Conservation (phyloP, 495 filamentous ascomycete species). For the Neurospora hispaniola region DNA sequence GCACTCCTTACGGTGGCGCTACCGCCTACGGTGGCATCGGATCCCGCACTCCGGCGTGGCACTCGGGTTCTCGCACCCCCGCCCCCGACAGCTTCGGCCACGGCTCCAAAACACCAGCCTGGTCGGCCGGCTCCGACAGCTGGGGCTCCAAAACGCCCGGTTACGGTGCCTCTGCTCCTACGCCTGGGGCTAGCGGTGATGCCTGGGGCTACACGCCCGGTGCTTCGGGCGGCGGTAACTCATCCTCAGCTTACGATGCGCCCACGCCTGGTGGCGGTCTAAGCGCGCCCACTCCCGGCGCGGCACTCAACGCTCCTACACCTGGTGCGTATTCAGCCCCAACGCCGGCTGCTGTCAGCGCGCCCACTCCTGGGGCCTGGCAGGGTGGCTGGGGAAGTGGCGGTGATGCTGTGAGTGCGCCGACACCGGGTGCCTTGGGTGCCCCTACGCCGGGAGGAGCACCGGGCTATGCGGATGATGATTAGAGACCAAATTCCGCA, state of each 20-base stretch:
- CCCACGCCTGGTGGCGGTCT: constrained; percentile 64
- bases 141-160: constrained; percentile 70
- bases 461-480: constrained; percentile 45
- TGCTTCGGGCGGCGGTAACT: constrained; percentile 37
- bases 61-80: constrained; percentile 45
- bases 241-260: constrained; percentile 57
- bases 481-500: constrained; percentile 10
- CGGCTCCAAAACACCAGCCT: constrained; percentile 63
- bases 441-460: constrained; percentile 74
- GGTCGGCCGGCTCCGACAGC: constrained; percentile 51
- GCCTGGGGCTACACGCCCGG: constrained; percentile 42
- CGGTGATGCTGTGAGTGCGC: constrained; percentile 51
- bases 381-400: constrained; percentile 45
- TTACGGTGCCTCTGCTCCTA: constrained; percentile 48
- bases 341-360: constrained; percentile 53
- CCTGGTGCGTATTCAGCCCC: constrained; percentile 63
- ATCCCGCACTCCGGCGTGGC: constrained; percentile 41
- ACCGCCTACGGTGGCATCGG: constrained; percentile 50
- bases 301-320: constrained; percentile 63
- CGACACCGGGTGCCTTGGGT: constrained; percentile 40
- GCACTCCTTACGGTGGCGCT: constrained; percentile 53
- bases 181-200: constrained; percentile 44
- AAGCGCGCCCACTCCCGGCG: constrained; percentile 58
- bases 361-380: constrained; percentile 61
- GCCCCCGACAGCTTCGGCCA: constrained; percentile 54